Percentiles rank a stretch among this genome's conserved stretches.
Conservation (phyloP, 1,139 yeast genomes). For the Yamadazyma atlantica region DNA sequence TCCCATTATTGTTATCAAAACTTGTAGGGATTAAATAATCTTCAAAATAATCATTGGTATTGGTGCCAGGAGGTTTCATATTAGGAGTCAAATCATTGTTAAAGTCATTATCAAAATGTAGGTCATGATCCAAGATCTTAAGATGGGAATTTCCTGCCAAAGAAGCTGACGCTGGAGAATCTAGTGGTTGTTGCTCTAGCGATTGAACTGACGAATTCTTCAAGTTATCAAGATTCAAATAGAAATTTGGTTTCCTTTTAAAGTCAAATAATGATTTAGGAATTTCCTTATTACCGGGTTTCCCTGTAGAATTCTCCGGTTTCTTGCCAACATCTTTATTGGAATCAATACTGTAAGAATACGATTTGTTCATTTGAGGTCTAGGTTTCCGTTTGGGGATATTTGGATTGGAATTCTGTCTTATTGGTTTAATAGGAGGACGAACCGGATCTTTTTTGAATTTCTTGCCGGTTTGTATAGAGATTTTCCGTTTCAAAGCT, state of each 20-base stretch:
- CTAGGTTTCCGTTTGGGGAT: slow-evolving; percentile 11
- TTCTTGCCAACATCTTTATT: not conserved
- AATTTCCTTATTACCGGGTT: not conserved
- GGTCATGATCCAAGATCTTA: slow-evolving; percentile 14
- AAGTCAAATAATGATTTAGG: slow-evolving; percentile 9
- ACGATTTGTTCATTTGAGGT: slow-evolving; percentile 15
- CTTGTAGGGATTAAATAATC: slow-evolving; percentile 12
- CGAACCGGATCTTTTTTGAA: slow-evolving; percentile 6
- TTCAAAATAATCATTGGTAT: slow-evolving; percentile 36
- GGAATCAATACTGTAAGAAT: slow-evolving; percentile 11
- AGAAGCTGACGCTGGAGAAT: not conserved
- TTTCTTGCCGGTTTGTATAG: slow-evolving; percentile 2
- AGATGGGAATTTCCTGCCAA: slow-evolving; percentile 4
- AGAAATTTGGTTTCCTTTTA: slow-evolving; percentile 17
- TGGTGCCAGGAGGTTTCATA: slow-evolving; percentile 42
- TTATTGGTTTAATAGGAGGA: slow-evolving; percentile 16
- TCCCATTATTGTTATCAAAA: slow-evolving; percentile 8
- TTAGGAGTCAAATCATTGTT: slow-evolving; percentile 32
- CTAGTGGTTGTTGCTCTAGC: slow-evolving; percentile 4
- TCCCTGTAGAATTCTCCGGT: not conserved
- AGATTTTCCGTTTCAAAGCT: slow-evolving; percentile 1
- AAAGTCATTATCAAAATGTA: slow-evolving; percentile 13
- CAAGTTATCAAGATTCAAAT: slow-evolving; percentile 14
- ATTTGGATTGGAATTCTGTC: slow-evolving; percentile 16
- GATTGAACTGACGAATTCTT: slow-evolving; percentile 10